A percentile compares a stretch with the other conserved stretches of the same genome.
phyloP scores from a whole-genome alignment of 257 asterid species.

The Cynanchum wilfordii region DNA sequence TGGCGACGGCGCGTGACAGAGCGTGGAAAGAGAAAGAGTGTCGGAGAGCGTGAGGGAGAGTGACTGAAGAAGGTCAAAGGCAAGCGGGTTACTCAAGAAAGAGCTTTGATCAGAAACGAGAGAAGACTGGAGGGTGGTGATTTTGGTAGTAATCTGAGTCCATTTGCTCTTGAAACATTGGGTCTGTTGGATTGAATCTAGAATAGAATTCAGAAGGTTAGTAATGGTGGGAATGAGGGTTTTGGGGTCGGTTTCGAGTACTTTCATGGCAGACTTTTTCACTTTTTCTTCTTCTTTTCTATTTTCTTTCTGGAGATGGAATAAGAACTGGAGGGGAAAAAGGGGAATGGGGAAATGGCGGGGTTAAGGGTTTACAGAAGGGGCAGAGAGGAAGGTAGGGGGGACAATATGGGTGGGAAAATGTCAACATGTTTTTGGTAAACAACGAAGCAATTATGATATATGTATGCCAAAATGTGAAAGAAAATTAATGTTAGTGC shows the following conservation, averaged over 20 bases:
- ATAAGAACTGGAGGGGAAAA: not conserved
- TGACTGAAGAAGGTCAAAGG: constrained; percentile 52
- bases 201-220: constrained; percentile 40
- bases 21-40: constrained; percentile 40
- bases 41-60: constrained; percentile 43
- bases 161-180: constrained; percentile 75
- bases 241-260: constrained; percentile 24
- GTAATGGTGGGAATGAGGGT: constrained; percentile 13
- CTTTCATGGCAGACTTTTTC: constrained; percentile 51
- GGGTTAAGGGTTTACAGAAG: not conserved
- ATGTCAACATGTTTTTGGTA: not conserved
- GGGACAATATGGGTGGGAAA: not conserved
- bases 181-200: constrained; percentile 39
- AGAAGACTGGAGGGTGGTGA: constrained; percentile 39
- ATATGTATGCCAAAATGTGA: no score
- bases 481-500: not conserved
- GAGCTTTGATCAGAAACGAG: constrained; percentile 39
- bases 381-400: not conserved
- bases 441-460: not conserved
- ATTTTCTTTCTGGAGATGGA: not conserved
- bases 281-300: not conserved
- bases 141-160: constrained; percentile 51
- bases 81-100: constrained; percentile 29
- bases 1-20: constrained; percentile 46
- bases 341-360: not conserved